Conservation (phyloP, 176 grass and related monocot species). For the Aegilops bicornis region DNA sequence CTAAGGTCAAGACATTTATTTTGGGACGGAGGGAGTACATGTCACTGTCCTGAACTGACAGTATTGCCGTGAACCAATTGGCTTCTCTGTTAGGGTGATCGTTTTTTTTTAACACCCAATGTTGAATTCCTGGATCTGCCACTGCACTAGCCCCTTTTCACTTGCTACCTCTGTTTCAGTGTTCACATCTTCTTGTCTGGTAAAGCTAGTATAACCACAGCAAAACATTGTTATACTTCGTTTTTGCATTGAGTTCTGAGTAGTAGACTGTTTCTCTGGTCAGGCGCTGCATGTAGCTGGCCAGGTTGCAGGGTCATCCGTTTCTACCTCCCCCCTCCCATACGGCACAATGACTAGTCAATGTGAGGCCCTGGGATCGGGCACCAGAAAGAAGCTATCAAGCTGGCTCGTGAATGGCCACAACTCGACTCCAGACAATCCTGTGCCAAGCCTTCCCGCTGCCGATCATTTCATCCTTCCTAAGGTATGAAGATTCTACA, state of each 20-base stretch:
- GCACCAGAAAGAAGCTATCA: conserved; percentile 88
- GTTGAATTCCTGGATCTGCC: too few species aligned
- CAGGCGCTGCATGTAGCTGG: conserved; percentile 97
- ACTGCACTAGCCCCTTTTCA: not conserved
- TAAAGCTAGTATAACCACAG: not conserved
- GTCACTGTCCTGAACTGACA: too few species aligned
- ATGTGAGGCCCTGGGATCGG: conserved; percentile 86
- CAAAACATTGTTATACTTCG: not conserved
- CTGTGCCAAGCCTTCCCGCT: conserved; percentile 30
- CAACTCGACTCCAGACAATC: conserved; percentile 50
- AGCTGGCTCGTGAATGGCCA: conserved; percentile 89
- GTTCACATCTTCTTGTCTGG: not conserved
- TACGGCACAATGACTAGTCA: conserved; percentile 94
- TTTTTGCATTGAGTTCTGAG: not conserved
- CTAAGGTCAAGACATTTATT: too few species aligned
- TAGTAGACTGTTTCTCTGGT: conserved; percentile 3
- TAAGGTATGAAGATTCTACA: conserved; percentile 43
- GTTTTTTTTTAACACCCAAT: too few species aligned
- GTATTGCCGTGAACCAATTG: too few species aligned
- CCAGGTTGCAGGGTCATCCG: conserved; percentile 86
- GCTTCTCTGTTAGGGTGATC: too few species aligned
- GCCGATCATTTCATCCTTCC: conserved; percentile 45
- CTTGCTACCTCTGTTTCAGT: not conserved
- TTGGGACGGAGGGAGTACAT: too few species aligned
- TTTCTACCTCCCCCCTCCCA: conserved; percentile 89